Evolutionary conservation across 768 basidiomycete species (phyloP).

Genomic region (Tremella yokohamensis): DNA sequence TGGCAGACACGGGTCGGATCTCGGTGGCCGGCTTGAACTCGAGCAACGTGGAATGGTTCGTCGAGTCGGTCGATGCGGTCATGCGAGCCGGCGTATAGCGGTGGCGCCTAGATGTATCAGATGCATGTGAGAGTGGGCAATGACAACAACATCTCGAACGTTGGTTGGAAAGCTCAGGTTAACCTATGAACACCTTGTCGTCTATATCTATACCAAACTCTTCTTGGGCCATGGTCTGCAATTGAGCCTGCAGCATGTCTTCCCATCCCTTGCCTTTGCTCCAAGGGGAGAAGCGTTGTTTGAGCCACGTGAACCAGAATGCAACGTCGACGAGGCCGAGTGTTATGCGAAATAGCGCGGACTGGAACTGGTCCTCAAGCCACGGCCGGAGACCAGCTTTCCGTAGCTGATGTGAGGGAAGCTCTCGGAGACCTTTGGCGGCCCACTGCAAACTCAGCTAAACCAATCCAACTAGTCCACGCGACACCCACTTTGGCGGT

Average conservation of each 20-base stretch:
- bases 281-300: conserved; percentile 50
- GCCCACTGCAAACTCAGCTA: conserved; percentile 36
- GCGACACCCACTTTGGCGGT: conserved; percentile 69
- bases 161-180: background rate
- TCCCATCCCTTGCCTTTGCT: conserved; percentile 61
- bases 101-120: too few species aligned
- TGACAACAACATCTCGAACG: too few species aligned
- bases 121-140: too few species aligned
- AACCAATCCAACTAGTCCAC: background rate
- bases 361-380: conserved; percentile 50
- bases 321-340: conserved; percentile 68
- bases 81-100: background rate
- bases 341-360: conserved; percentile 63
- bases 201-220: conserved; percentile 74
- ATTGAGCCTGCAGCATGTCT: conserved; percentile 69
- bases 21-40: conserved; percentile 8
- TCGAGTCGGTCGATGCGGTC: conserved; percentile 2
- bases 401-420: conserved; percentile 55
- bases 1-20: conserved; percentile 6
- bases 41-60: conserved; percentile 9
- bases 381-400: conserved; percentile 47
- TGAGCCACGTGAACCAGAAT: conserved; percentile 63
- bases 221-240: conserved; percentile 63
- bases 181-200: conserved; percentile 57
- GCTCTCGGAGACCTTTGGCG: conserved; percentile 54